phyloP scores from a whole-genome alignment of 192 early-diverging fungal species.

The Coemansia sp. region DNA sequence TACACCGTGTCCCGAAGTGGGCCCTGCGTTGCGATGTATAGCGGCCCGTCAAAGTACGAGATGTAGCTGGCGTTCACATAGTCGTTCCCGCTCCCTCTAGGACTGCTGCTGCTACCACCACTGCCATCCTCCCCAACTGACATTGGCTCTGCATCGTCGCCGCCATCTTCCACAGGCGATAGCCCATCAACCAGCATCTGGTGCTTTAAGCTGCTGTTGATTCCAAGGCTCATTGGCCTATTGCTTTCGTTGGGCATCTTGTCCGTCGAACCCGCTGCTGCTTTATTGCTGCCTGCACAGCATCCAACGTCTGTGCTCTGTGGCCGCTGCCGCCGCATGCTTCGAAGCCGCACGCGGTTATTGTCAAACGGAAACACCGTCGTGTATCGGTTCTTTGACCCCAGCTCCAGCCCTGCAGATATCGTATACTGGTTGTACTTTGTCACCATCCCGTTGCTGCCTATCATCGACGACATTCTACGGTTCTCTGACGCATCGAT shows the following conservation, averaged over 20 bases:
- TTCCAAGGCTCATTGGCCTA: constrained; percentile 18
- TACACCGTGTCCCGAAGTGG: constrained; percentile 71
- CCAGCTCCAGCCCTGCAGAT: constrained; percentile 64
- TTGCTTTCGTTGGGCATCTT: background rate
- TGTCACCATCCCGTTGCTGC: constrained; percentile 50
- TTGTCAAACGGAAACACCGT: constrained; percentile 83
- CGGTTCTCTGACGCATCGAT: constrained; percentile 67
- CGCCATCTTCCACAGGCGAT: constrained; percentile 12
- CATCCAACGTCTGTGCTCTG: background rate
- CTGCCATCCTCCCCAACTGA: background rate
- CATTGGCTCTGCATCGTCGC: constrained; percentile 5
- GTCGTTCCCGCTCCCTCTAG: constrained; percentile 33
- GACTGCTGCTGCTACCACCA: background rate
- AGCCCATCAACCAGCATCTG: constrained; percentile 42
- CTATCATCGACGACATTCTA: constrained; percentile 70
- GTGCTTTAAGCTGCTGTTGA: constrained; percentile 18
- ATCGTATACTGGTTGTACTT: constrained; percentile 66
- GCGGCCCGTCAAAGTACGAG: constrained; percentile 46
- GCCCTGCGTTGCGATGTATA: constrained; percentile 89
- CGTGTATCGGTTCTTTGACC: constrained; percentile 79
- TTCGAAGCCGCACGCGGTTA: constrained; percentile 55
- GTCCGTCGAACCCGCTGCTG: background rate
- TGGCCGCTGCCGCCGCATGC: constrained; percentile 28
- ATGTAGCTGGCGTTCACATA: constrained; percentile 89
- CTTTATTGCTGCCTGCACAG: background rate